A percentile compares a stretch with the other conserved stretches of the same genome.
Evolutionary conservation across 257 asterid species (phyloP).

Genomic region (Primulina eburnea): DNA sequence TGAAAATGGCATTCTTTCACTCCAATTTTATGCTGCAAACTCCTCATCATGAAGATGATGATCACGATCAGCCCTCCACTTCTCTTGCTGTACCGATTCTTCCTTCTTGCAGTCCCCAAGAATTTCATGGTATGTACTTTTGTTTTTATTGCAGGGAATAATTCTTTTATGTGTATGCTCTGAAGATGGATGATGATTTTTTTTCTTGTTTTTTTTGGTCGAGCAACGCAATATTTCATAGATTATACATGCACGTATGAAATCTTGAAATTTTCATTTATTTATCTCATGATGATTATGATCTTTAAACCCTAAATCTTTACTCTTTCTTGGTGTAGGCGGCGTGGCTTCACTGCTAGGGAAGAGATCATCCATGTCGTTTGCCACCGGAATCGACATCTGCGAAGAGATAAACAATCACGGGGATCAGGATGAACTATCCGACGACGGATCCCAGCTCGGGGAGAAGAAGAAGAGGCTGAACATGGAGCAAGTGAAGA

Average conservation of each 20-base stretch:
- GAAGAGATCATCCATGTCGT: conserved; percentile 19
- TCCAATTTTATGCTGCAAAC: conserved; percentile 80
- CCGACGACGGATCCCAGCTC: conserved; percentile 48
- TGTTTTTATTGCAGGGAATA: no score
- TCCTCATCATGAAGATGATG: conserved; percentile 45
- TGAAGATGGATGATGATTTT: no score
- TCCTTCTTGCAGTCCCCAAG: conserved; percentile 49
- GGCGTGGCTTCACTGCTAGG: conserved; percentile 21
- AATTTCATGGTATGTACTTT: conserved; percentile 25
- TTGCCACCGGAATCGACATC: not conserved
- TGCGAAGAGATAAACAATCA: conserved; percentile 4
- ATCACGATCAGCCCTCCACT: conserved; percentile 34
- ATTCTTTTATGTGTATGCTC: no score
- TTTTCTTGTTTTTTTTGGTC: no score
- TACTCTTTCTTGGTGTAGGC: conserved; percentile 14
- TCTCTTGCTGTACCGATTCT: conserved; percentile 35
- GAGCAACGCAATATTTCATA: no score
- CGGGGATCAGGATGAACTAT: conserved; percentile 38
- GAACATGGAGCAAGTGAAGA: conserved; percentile 39
- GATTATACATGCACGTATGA: no score
- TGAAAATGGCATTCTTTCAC: conserved; percentile 71
- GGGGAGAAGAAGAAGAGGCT: conserved; percentile 49
- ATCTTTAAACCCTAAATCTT: not conserved
- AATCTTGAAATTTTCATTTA: not conserved
- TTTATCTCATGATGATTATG: no score